These are phyloP conservation scores for Aspergillus sergii DNA, from an alignment of 2,329 filamentous ascomycete species.

Conservation along the genomic window DNA sequence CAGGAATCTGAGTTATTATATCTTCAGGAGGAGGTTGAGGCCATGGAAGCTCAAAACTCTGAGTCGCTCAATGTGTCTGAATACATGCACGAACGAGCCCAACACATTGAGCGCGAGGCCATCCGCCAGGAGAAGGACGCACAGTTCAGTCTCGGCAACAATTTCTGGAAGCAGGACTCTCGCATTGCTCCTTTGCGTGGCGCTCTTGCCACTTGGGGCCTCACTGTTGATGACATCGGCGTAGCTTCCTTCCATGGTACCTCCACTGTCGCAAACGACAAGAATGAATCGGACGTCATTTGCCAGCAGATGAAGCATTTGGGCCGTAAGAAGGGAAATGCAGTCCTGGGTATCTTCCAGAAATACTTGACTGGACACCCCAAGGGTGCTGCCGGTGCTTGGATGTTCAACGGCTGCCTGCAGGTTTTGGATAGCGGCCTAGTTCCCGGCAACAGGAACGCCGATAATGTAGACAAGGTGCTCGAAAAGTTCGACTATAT, in stretches of 20 bases:
- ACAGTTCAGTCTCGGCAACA: conserved; percentile 90
- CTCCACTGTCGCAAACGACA: conserved; percentile 97
- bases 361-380: conserved; percentile 98
- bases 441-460: conserved; percentile 95
- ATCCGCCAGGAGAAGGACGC: conserved; percentile 90
- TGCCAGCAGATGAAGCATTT: conserved; percentile 95
- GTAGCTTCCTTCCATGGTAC: conserved; percentile 99
- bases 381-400: conserved; percentile 97
- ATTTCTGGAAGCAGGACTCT: conserved; percentile 96
- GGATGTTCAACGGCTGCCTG: conserved; percentile 99
- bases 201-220: conserved; percentile 94
- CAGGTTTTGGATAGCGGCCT: conserved; percentile 93
- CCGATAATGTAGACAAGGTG: conserved; percentile 92
- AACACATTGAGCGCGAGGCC: conserved; percentile 86
- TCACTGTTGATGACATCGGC: conserved; percentile 92
- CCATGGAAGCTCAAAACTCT: conserved; percentile 78
- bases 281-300: conserved; percentile 98
- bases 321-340: conserved; percentile 94
- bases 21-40: conserved; percentile 86
- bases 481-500: conserved; percentile 99
- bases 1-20: conserved; percentile 93
- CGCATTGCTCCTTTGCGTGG: conserved; percentile 94
- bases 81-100: conserved; percentile 80
- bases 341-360: conserved; percentile 95
- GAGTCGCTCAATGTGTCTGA: conserved; percentile 76